Conservation (phyloP, 2,329 filamentous ascomycete species). For the Chrysosporium queenslandicum region DNA sequence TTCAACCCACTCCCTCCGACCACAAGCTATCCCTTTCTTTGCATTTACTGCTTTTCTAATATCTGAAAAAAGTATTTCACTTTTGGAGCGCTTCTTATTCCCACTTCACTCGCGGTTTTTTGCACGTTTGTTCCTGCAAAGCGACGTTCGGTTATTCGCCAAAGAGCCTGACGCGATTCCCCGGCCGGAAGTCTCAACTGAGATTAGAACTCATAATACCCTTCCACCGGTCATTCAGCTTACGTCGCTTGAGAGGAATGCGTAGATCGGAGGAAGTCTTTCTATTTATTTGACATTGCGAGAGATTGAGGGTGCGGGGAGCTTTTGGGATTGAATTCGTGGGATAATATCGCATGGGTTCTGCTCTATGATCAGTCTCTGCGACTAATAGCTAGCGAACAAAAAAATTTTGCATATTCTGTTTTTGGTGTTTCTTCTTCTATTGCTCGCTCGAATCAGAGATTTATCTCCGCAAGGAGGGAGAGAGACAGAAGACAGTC, state of each 20-base stretch:
- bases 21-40: not conserved
- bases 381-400: conserved; percentile 37
- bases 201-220: not conserved
- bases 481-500: conserved; percentile 17
- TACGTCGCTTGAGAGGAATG: not conserved
- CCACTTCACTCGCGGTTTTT: not conserved
- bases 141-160: not conserved
- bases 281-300: conserved; percentile 2
- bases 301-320: conserved; percentile 4
- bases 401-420: conserved; percentile 23
- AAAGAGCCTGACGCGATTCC: not conserved
- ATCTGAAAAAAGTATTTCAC: too few relatives aligned
- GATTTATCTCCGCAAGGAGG: conserved; percentile 16
- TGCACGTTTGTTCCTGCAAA: not conserved
- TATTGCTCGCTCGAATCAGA: conserved; percentile 16
- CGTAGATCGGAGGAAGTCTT: not conserved
- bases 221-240: not conserved
- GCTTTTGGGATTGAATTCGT: conserved; percentile 15
- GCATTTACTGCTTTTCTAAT: not conserved
- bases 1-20: not conserved
- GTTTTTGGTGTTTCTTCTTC: conserved; percentile 16
- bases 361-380: conserved; percentile 29
- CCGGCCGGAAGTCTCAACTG: not conserved
- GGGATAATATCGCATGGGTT: conserved; percentile 26
- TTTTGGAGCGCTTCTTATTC: too few relatives aligned